Evolutionary conservation across 306 rosid genomes (phyloP).

Genomic region (Purshia tridentata): DNA sequence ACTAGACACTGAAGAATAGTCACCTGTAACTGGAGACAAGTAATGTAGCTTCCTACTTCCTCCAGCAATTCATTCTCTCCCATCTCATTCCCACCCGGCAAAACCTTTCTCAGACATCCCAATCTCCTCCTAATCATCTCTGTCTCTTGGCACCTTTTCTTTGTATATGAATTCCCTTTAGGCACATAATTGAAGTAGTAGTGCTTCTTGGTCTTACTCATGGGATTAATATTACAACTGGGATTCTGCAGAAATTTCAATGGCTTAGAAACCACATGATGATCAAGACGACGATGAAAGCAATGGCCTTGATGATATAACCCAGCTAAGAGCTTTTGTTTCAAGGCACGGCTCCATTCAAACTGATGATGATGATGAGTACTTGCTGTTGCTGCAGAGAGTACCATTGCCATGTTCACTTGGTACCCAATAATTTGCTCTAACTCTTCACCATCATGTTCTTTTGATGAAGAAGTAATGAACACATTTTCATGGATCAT

Average conservation of each 20-base stretch:
- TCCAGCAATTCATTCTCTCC: constrained; percentile 43
- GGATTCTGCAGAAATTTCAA: neutral
- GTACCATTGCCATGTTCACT: constrained; percentile 74
- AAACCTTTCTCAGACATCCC: constrained; percentile 36
- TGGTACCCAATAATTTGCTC: constrained; percentile 43
- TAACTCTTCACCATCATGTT: constrained; percentile 1
- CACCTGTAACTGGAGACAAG: constrained; percentile 68
- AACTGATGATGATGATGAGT: constrained; percentile 18
- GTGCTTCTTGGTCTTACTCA: neutral
- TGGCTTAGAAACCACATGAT: neutral
- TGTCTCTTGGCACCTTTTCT: constrained; percentile 20
- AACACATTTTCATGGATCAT: constrained; percentile 34
- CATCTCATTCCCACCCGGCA: constrained; percentile 64
- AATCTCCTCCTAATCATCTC: constrained; percentile 26
- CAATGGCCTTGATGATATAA: too few species aligned
- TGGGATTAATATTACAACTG: too few species aligned
- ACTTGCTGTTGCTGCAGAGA: constrained; percentile 34
- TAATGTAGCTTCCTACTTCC: constrained; percentile 55
- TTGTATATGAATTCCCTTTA: neutral
- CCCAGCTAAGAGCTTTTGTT: constrained; percentile 33
- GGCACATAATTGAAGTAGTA: neutral
- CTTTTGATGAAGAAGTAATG: neutral
- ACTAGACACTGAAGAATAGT: constrained; percentile 55
- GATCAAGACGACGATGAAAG: too few species aligned
- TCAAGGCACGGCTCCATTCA: constrained; percentile 65